phyloP scores from a whole-genome alignment of 805 yeast species.

The Metschnikowia reukaufii region DNA sequence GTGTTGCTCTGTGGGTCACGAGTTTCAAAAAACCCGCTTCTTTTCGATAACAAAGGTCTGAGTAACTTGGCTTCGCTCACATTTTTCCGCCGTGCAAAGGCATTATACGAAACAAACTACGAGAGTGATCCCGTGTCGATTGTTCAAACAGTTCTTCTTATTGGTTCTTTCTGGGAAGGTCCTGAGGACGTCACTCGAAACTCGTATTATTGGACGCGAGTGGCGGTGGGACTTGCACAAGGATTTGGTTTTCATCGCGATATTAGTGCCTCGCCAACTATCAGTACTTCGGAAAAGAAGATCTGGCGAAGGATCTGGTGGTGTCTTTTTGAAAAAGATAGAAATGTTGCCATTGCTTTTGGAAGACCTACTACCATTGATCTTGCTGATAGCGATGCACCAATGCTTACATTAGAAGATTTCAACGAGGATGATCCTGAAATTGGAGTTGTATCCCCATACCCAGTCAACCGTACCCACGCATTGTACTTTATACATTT shows the following conservation, averaged over 20 bases:
- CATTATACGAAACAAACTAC: constrained; percentile 66
- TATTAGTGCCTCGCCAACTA: constrained; percentile 39
- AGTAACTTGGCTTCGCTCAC: constrained; percentile 52
- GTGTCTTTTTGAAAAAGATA: constrained; percentile 70
- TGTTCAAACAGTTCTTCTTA: constrained; percentile 59
- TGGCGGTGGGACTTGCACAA: constrained; percentile 70
- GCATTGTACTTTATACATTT: constrained; percentile 60
- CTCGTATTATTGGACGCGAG: constrained; percentile 67
- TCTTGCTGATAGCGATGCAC: constrained; percentile 72
- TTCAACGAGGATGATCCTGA: constrained; percentile 54
- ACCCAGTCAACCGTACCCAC: constrained; percentile 48
- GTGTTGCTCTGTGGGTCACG: constrained; percentile 69
- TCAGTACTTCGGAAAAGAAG: constrained; percentile 42
- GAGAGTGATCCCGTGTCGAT: constrained; percentile 64
- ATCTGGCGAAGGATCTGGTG: constrained; percentile 74
- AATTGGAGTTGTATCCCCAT: constrained; percentile 34
- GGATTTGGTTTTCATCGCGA: constrained; percentile 74
- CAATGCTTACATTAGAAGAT: constrained; percentile 68
- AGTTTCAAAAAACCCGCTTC: constrained; percentile 52
- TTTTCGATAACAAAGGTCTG: constrained; percentile 49
- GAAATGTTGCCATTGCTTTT: constrained; percentile 66
- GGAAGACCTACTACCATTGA: constrained; percentile 72
- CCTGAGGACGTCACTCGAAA: constrained; percentile 68
- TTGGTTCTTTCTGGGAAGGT: constrained; percentile 74
- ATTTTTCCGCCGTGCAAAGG: constrained; percentile 70